Base-by-base conservation (phyloP, 768 basidiomycete genomes). In the Gloeostereum incarnatum region DNA sequence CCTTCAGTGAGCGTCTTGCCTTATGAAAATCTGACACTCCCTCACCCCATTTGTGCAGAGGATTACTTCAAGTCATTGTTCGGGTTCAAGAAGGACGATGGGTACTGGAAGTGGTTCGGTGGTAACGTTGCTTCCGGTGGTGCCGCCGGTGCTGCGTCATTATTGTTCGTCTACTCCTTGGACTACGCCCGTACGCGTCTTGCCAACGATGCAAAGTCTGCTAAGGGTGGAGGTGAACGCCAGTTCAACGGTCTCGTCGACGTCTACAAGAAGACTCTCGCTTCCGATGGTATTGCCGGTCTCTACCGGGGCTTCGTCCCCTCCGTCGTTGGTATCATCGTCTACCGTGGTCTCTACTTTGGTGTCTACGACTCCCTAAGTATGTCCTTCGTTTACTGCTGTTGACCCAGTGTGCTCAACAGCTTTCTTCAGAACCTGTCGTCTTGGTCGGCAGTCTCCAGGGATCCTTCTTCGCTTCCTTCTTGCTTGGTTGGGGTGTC, bases 281-380 rank as follows among this genome's bases (percentile, higher is more conserved):
- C 92, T 22, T 80, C 90, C 20, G 96, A 99, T 58, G 96, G 96
- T 81, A 70, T 99, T 53, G 90, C 85, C 47, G 96, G 96, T 75
- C 91, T 99, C 55, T 99, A 98, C 78, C 92, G 96, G 75, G 96
- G 96, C 45, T 98, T 99, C 68, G 81, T 98, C 40, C 96, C 96
- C 47, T 98, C 94, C 44, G 96, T 99, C 46, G 93, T 91, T 51
- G 96, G 96, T 68, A 99, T 99, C 71, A 81, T 99, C 53, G 94
- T 98, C 59, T 98, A 98, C 77, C 92, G 94, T 69, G 94, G 94
- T 80, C 88, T 97, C 59, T 96, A 91, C 73, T 96, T 96, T 58
- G 92, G 92, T 85, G 81, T 90, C 63, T 96, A 92, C 59, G 88
- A 91, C 59, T 91, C 86, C 22, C 76, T 91, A 50, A 91, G 86